A percentile compares a stretch with the other conserved stretches of the same genome.
These are phyloP conservation scores for Populus nigra DNA, from an alignment of 345 rosid genomes.

Conservation along the genomic window DNA sequence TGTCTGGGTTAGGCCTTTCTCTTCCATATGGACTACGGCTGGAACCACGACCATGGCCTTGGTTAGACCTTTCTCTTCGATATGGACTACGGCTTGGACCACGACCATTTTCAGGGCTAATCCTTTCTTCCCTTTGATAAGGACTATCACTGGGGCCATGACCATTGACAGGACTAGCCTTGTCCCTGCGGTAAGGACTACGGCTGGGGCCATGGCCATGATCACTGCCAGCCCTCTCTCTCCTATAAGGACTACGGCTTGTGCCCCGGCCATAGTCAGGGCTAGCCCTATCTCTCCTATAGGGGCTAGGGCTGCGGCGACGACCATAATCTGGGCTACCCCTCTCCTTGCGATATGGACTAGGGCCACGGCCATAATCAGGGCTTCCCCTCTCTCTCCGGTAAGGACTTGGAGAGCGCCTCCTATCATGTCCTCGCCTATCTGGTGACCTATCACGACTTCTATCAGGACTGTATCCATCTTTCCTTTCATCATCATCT, in stretches of 20 bases:
- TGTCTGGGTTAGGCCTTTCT: slow-evolving; percentile 34
- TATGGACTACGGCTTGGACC: slow-evolving; percentile 36
- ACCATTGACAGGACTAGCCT: slow-evolving; percentile 46
- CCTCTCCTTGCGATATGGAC: slow-evolving; percentile 54
- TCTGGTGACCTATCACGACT: slow-evolving; percentile 73
- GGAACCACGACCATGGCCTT: slow-evolving; percentile 31
- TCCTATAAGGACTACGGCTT: slow-evolving; percentile 43
- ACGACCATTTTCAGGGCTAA: slow-evolving; percentile 20
- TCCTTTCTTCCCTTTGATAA: slow-evolving; percentile 33
- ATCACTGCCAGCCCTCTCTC: slow-evolving; percentile 41
- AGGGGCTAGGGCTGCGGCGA: slow-evolving; percentile 52
- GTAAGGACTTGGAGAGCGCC: slow-evolving; percentile 79
- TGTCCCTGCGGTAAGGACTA: slow-evolving; percentile 60
- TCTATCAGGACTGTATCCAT: slow-evolving; percentile 72
- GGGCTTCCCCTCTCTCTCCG: slow-evolving; percentile 88
- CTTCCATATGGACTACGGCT: slow-evolving; percentile 40
- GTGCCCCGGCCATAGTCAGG: slow-evolving; percentile 52
- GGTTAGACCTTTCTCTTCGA: slow-evolving; percentile 32
- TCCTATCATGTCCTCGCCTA: slow-evolving; percentile 53
- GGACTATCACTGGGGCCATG: slow-evolving; percentile 57
- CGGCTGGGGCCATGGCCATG: slow-evolving; percentile 45
- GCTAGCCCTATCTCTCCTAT: slow-evolving; percentile 55
- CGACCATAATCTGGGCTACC: slow-evolving; percentile 83
- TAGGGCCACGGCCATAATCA: slow-evolving; percentile 80
- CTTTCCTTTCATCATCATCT: slow-evolving; percentile 76